Base-by-base conservation (phyloP, 768 basidiomycete species). In the Tulasnella sp. region DNA sequence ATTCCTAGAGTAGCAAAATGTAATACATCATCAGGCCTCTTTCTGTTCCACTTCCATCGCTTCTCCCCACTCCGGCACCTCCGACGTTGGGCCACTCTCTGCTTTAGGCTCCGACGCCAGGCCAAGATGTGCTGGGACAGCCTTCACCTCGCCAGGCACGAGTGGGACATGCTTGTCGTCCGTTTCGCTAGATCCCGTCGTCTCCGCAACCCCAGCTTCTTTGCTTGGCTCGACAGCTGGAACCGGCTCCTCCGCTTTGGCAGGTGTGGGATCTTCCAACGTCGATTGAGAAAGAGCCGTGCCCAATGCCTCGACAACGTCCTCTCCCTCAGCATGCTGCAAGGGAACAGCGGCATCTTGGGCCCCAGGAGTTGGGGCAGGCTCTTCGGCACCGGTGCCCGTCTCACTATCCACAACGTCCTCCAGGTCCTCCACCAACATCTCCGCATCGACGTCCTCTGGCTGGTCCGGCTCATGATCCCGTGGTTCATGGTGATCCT, bases 121-220 rank as follows among this genome's bases (percentile, higher is more conserved):
- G 18, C 73, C 73, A 44, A 74, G 51, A 74, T 74, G 73, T n/a
- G 73, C 73, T 74, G 73, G 51, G 26, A 74, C 44, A 10, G 44
- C 73, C 51, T 55, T 74, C 10, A 74, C 73, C 44, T 74, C 73
- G 5, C 73, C 73, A n/a, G 73, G 73, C 73, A 48, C 73, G 23
- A 74, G 46, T 18, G 73, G 73, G 18, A 74, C 40, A n/a, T 55
- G 73, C 32, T 20, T 39, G 32, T 48, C 40, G 32, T 48, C 73
- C 44, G 44, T 55, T 35, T 74, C 73, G 44, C 26, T 32, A 67
- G 61, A 67, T 67, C 61, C 61, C 32, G 61, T 74, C 20, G 32
- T 48, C 73, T 48, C 39, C 73, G 46, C 51, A 55, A 48, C 73
- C 44, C 46, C 61, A 67, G 61, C 61, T 32, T 67, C 61, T 32